A percentile compares a stretch with the other conserved stretches of the same genome.
These are phyloP conservation scores for Lactarius vividus DNA, from an alignment of 768 basidiomycete species.

Conservation along the genomic window DNA sequence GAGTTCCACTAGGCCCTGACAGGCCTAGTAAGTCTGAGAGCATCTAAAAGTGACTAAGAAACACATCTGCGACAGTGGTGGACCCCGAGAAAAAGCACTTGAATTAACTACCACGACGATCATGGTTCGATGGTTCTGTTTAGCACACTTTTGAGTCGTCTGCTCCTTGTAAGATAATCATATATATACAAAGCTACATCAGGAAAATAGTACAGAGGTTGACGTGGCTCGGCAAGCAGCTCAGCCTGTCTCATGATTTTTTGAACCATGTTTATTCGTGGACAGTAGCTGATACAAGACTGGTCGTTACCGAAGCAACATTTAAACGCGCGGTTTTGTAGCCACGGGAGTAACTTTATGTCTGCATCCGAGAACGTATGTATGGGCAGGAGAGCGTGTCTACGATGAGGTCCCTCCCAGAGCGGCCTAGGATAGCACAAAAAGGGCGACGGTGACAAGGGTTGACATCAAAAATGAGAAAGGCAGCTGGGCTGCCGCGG, in stretches of 20 bases:
- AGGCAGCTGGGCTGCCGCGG: too few relatives aligned
- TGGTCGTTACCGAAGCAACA: too few relatives aligned
- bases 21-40: constrained; percentile 70
- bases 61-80: constrained; percentile 52
- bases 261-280: too few relatives aligned
- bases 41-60: constrained; percentile 42
- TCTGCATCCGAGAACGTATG: too few relatives aligned
- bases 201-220: constrained; percentile 18
- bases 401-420: too few relatives aligned
- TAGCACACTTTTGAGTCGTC: constrained; percentile 11
- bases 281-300: too few relatives aligned
- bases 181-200: constrained; percentile 24
- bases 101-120: constrained; percentile 5
- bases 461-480: too few relatives aligned
- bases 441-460: too few relatives aligned
- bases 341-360: too few relatives aligned
- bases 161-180: constrained; percentile 20
- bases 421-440: too few relatives aligned
- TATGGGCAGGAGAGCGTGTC: too few relatives aligned
- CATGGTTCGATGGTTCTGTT: constrained; percentile 7
- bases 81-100: constrained; percentile 57
- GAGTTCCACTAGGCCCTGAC: constrained; percentile 69
- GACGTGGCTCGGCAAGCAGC: constrained; percentile 1
- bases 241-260: constrained; percentile 45
- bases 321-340: too few relatives aligned